A percentile compares a stretch with the other conserved stretches of the same genome.
These are phyloP conservation scores for Erodium maritimum DNA, from an alignment of 345 rosid species.

Conservation along the genomic window DNA sequence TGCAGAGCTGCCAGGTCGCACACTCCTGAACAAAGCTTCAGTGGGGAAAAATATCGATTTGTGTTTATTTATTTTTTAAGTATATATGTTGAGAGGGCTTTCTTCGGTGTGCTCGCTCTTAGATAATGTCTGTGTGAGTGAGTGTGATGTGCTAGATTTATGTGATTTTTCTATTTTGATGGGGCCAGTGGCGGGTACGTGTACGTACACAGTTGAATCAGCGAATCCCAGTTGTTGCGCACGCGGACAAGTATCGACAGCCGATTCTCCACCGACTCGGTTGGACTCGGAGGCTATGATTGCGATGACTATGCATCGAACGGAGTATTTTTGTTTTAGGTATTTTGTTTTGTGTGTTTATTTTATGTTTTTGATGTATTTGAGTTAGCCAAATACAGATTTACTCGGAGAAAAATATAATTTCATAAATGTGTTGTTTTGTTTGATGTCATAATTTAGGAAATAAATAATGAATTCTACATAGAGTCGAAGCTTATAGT, in stretches of 20 bases:
- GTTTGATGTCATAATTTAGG: no score
- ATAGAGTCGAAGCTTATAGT: no score
- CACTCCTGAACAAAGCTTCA: background rate
- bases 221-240: background rate
- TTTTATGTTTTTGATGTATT: no score
- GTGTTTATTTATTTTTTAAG: background rate
- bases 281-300: background rate
- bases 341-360: background rate
- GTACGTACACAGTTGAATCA: background rate
- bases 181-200: background rate
- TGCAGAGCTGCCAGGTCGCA: constrained; percentile 25
- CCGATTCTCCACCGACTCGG: background rate
- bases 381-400: no score
- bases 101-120: background rate
- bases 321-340: background rate
- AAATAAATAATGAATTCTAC: no score
- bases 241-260: background rate
- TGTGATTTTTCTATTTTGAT: background rate
- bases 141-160: background rate
- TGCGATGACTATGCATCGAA: background rate
- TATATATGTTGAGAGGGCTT: background rate
- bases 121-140: background rate
- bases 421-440: no score
- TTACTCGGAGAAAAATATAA: no score
- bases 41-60: no score